Conservation (phyloP, 495 filamentous ascomycete species). For the Trichoderma reesei region DNA sequence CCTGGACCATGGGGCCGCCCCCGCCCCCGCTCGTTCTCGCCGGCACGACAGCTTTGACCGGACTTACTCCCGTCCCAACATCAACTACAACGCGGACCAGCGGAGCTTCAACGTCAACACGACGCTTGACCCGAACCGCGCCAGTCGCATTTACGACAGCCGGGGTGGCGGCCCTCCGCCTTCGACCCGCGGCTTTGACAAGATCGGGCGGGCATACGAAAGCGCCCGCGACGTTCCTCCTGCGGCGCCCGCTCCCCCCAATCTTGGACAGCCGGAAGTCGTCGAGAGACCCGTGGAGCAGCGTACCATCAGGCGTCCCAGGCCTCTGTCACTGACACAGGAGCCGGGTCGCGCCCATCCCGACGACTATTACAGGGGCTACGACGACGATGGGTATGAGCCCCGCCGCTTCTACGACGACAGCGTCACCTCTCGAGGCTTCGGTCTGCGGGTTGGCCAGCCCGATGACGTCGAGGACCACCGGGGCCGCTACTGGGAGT, state of each 20-base stretch:
- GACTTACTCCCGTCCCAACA: constrained; percentile 51
- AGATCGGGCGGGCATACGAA: constrained; percentile 28
- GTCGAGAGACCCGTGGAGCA: constrained; percentile 25
- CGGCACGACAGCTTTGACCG: constrained; percentile 43
- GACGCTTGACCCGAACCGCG: constrained; percentile 28
- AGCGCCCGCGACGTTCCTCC: constrained; percentile 20
- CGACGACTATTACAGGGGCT: constrained; percentile 33
- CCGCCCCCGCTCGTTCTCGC: constrained; percentile 26
- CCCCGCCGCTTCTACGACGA: constrained; percentile 26
- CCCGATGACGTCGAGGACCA: constrained; percentile 19
- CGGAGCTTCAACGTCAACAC: constrained; percentile 33
- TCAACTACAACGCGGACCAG: constrained; percentile 28
- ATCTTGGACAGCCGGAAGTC: constrained; percentile 12
- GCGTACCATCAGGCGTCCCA: constrained; percentile 19
- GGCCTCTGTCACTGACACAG: constrained; percentile 40
- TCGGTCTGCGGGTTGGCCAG: constrained; percentile 31
- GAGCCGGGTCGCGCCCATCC: constrained; percentile 30
- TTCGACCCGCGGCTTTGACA: constrained; percentile 53
- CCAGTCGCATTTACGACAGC: constrained; percentile 27
- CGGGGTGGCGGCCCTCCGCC: constrained; percentile 52
- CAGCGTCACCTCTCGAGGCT: constrained; percentile 29
- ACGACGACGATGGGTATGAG: constrained; percentile 26
- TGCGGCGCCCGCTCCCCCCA: constrained; percentile 26
- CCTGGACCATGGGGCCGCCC: constrained; percentile 34
- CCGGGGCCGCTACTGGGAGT: constrained; percentile 11